These are phyloP conservation scores for Globisporangium canariense DNA, from an alignment of 352 stramenopile species.

Conservation along the genomic window DNA sequence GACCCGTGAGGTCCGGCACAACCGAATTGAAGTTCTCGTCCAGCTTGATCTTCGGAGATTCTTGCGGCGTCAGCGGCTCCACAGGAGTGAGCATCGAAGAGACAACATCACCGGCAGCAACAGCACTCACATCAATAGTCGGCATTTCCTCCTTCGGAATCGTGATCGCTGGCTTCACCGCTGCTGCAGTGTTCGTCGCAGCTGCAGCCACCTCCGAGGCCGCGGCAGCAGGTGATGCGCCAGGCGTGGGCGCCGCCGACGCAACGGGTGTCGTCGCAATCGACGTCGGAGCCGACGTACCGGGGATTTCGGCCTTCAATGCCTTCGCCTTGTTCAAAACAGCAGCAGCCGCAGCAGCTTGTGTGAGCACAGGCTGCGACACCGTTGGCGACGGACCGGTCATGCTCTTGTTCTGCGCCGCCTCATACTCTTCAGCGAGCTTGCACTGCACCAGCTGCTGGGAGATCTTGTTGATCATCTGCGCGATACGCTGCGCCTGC, in stretches of 20 bases:
- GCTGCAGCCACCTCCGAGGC: conserved; percentile 12
- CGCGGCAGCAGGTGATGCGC: conserved; percentile 10
- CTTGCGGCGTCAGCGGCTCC: conserved; percentile 8
- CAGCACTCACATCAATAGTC: not conserved
- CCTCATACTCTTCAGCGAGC: conserved; percentile 75
- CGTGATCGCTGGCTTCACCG: conserved; percentile 14
- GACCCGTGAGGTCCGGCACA: conserved; percentile 64
- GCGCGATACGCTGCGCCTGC: conserved; percentile 65
- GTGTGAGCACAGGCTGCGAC: conserved; percentile 22
- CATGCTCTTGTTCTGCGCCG: conserved; percentile 51
- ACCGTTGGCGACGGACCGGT: conserved; percentile 24
- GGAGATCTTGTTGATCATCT: conserved; percentile 87
- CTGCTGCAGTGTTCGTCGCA: conserved; percentile 19
- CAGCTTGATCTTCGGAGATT: conserved; percentile 28
- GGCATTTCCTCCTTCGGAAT: conserved; percentile 5
- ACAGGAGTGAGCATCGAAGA: not conserved
- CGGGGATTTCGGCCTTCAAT: conserved; percentile 28
- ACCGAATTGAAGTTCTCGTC: conserved; percentile 66
- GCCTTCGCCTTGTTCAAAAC: conserved; percentile 35
- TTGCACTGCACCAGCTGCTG: conserved; percentile 84
- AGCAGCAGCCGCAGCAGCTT: conserved; percentile 22
- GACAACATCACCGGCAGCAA: not conserved
- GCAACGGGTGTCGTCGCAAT: conserved; percentile 14
- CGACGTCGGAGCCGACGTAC: conserved; percentile 7
- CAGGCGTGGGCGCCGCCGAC: conserved; percentile 9